These are phyloP conservation scores for Aegilops sharonensis DNA, from an alignment of 176 grass and related monocot genomes.

Conservation along the genomic window DNA sequence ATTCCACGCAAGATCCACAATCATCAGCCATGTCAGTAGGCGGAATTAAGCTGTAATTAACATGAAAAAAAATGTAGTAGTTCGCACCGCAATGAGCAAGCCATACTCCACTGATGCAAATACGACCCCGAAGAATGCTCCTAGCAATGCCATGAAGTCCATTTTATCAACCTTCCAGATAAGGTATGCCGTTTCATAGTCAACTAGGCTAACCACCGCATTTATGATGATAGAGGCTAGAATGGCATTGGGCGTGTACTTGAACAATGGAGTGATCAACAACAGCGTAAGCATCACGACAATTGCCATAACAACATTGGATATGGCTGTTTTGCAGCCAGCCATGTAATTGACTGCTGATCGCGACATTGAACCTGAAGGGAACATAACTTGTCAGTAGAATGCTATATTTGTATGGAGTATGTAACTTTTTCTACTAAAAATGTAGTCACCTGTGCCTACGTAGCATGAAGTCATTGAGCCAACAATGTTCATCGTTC, in stretches of 20 bases:
- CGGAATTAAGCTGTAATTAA: neutral
- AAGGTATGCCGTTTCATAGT: slow-evolving; percentile 62
- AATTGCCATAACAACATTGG: slow-evolving; percentile 83
- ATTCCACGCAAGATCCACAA: slow-evolving; percentile 21
- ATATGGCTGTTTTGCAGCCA: slow-evolving; percentile 73
- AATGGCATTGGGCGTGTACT: slow-evolving; percentile 93
- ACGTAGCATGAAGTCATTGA: slow-evolving; percentile 93
- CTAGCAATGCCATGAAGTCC: slow-evolving; percentile 75
- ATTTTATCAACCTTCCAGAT: slow-evolving; percentile 98
- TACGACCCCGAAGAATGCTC: slow-evolving; percentile 84
- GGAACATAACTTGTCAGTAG: slow-evolving; percentile 17
- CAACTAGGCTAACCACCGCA: slow-evolving; percentile 65
- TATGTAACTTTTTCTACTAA: neutral
- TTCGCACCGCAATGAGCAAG: slow-evolving; percentile 70
- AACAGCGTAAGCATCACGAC: slow-evolving; percentile 75
- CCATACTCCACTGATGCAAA: slow-evolving; percentile 86
- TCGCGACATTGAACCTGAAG: slow-evolving; percentile 85
- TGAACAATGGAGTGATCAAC: slow-evolving; percentile 92
- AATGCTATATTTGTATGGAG: neutral
- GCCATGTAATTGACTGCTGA: slow-evolving; percentile 95
- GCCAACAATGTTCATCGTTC: slow-evolving; percentile 91
- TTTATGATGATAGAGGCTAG: slow-evolving; percentile 89
- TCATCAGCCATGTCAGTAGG: neutral
- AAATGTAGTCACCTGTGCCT: slow-evolving; percentile 55
- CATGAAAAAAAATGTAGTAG: slow-evolving; percentile 7